Base-by-base conservation (phyloP, 2,329 filamentous ascomycete species). In the Fusarium paranaense region DNA sequence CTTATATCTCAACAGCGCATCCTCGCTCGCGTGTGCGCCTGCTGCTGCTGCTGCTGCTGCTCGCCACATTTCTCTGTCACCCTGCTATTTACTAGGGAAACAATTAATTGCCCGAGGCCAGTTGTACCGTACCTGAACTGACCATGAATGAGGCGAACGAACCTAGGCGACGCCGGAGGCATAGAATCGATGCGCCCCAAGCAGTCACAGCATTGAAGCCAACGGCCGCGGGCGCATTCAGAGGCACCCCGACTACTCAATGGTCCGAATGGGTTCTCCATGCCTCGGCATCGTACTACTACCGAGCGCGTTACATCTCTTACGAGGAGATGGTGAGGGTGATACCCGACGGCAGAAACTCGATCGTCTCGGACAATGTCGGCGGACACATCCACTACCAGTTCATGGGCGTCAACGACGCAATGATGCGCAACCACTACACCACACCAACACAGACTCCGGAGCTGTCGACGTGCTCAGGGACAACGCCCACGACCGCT, bases 351-450 rank as follows among this genome's bases (percentile, higher is more conserved):
- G 67, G 72, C 4, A 74, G 72, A 47, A 78, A 76, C 67, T 74
- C 66, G 20, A 66, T 77, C 37, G 66, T 78, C 22, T 66, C 61
- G 10, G 66, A 77, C 18, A 37, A 64, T 8, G 63, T 56, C n/a
- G 76, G 74, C 9, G 58, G 67, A 20, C 78, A 69, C 7, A 69
- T 78, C 10, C 77, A 78, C 38, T 78, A 78, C 32, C 69, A 78
- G 32, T 78, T 76, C 38, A 61, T 68, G 40, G 56, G 69, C 50
- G 20, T 74, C 37, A 66, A 69, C 27, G 74, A 66, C 2, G 9
- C 33, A 4, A 8, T 14, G 4, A 40, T 47, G 20, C 64, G 27
- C 32, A 67, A 25, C 18, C 60, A 56, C 11, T 50, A 50, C 47
- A 30, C 47, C 47, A 32, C 35, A 20, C 30, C 61, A 1, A 42